Percentiles rank a stretch among this genome's conserved stretches.
Evolutionary conservation across 306 rosid species (phyloP).

Genomic region (Ziziphus jujuba): DNA sequence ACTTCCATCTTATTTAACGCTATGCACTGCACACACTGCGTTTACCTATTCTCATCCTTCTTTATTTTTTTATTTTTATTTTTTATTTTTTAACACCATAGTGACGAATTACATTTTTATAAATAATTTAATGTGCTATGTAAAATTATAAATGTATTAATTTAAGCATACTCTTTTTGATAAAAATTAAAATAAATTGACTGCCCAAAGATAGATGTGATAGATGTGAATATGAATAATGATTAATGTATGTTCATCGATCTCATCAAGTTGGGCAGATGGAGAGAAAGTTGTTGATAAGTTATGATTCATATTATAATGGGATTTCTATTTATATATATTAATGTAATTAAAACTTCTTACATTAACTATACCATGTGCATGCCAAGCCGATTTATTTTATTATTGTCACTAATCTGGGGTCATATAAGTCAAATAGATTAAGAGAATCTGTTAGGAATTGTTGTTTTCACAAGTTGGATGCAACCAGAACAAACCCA

Average conservation of each 20-base stretch:
- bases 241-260: no score
- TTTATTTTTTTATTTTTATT: background rate
- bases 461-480: constrained; percentile 22
- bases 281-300: no score
- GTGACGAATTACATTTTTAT: no score
- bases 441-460: constrained; percentile 14
- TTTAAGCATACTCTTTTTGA: no score
- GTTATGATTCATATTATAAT: background rate
- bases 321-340: background rate
- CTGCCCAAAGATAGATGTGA: no score
- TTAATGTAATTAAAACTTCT: background rate
- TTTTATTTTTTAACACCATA: no score
- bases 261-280: no score
- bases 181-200: no score
- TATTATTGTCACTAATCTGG: constrained; percentile 11
- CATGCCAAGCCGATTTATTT: constrained; percentile 10
- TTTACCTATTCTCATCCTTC: no score
- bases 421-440: constrained; percentile 14
- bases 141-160: no score
- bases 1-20: background rate
- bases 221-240: no score
- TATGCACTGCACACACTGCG: background rate
- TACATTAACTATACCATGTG: constrained; percentile 6
- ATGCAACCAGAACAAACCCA: background rate
- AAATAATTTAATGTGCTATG: no score